These are phyloP conservation scores for Stylosanthes scabra DNA, from an alignment of 331 rosid genomes.

Conservation along the genomic window DNA sequence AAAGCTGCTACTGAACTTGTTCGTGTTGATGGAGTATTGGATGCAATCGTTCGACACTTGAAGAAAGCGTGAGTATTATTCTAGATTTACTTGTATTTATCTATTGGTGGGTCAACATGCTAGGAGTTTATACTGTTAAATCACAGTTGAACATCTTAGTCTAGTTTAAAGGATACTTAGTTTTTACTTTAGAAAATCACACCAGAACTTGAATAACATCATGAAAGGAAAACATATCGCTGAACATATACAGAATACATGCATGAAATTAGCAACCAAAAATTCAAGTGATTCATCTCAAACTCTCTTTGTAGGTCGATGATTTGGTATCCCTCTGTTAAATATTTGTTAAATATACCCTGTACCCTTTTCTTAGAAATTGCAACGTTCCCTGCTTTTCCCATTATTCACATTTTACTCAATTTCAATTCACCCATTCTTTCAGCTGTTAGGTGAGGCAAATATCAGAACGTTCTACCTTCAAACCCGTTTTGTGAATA, in stretches of 20 bases:
- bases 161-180: background rate
- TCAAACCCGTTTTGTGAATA: no score
- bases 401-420: no score
- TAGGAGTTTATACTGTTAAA: constrained; percentile 18
- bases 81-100: background rate
- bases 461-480: no score
- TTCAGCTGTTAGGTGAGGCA: no score
- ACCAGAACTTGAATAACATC: background rate
- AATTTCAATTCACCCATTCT: no score
- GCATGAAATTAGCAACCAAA: background rate
- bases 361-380: no score
- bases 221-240: background rate
- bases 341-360: no score
- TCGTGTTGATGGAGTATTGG: constrained; percentile 84
- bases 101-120: constrained; percentile 2
- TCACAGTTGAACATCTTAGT: constrained; percentile 11
- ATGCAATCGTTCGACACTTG: constrained; percentile 84
- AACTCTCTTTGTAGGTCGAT: background rate
- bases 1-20: constrained; percentile 84
- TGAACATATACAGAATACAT: constrained; percentile 4
- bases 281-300: constrained; percentile 2
- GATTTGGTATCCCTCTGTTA: no score
- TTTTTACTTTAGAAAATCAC: background rate
- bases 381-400: no score
- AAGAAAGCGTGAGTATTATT: constrained; percentile 78